A percentile compares a stretch with the other conserved stretches of the same genome.
Conservation (phyloP, 83 land plant species). For the Diphasiastrum complanatum region DNA sequence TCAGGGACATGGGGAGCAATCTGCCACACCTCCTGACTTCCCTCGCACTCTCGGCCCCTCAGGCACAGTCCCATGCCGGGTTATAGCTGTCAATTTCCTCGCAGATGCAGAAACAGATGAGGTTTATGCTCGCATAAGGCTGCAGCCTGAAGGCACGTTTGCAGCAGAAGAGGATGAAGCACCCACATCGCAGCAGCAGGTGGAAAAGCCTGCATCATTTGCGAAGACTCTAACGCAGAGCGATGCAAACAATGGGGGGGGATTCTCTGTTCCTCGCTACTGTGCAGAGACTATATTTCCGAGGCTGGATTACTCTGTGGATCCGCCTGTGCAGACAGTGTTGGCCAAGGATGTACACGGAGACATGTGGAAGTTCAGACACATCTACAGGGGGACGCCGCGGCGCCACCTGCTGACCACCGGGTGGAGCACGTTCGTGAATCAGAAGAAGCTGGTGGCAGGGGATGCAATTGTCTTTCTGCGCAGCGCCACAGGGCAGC, state of each 20-base stretch:
- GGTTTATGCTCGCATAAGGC: slow-evolving; percentile 62
- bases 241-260: slow-evolving; percentile 98
- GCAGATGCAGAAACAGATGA: slow-evolving; percentile 93
- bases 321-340: slow-evolving; percentile 96
- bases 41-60: slow-evolving; percentile 26
- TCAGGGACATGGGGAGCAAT: slow-evolving; percentile 94
- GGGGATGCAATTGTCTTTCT: slow-evolving; percentile 96
- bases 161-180: slow-evolving; percentile 6
- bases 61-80: slow-evolving; percentile 57
- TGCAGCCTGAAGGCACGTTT: slow-evolving; percentile 45
- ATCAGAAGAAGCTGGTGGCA: slow-evolving; percentile 96
- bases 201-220: slow-evolving; percentile 75
- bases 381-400: slow-evolving; percentile 95
- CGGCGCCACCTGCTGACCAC: slow-evolving; percentile 92
- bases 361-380: slow-evolving; percentile 90
- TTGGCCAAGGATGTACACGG: slow-evolving; percentile 96
- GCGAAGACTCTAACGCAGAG: slow-evolving; percentile 97
- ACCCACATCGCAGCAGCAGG: slow-evolving; percentile 26
- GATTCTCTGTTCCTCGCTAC: slow-evolving; percentile 93
- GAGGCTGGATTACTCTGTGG: slow-evolving; percentile 70
- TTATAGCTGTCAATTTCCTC: slow-evolving; percentile 56
- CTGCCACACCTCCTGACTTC: slow-evolving; percentile 55
- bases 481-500: slow-evolving; percentile 80
- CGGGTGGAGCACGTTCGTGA: slow-evolving; percentile 97
- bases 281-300: slow-evolving; percentile 99